These are phyloP conservation scores for Trichosporon sp. DNA, from an alignment of 1,284 basidiomycete species.

Conservation along the genomic window DNA sequence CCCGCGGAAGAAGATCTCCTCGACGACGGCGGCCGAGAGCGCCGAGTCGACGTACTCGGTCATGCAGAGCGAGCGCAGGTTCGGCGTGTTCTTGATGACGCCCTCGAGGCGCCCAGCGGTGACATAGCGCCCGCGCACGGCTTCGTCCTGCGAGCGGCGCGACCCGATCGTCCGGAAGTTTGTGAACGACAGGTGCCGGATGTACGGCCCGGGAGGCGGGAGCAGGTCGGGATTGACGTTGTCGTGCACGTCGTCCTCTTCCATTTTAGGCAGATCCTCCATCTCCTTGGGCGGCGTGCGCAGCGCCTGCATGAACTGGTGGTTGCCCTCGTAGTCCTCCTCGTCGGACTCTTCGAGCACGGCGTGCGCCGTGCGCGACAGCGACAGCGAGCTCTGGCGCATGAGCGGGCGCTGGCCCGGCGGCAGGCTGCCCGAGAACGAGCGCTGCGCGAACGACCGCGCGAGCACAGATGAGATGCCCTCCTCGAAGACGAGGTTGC, in stretches of 20 bases:
- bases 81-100: conserved; percentile 82
- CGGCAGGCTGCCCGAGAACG: conserved; percentile 15
- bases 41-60: conserved; percentile 96
- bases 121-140: conserved; percentile 83
- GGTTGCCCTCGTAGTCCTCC: conserved; percentile 13
- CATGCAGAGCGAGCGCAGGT: conserved; percentile 75
- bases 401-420: conserved; percentile 13
- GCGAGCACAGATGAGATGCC: conserved; percentile 36
- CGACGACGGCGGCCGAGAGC: conserved; percentile 70
- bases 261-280: conserved; percentile 2
- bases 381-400: conserved; percentile 17
- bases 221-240: conserved; percentile 41
- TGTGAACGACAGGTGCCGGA: conserved; percentile 76
- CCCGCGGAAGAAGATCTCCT: conserved; percentile 80
- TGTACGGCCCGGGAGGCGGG: conserved; percentile 45
- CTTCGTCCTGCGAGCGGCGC: conserved; percentile 84
- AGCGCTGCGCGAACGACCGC: conserved; percentile 21
- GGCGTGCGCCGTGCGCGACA: conserved; percentile 14
- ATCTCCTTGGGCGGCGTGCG: conserved; percentile 17
- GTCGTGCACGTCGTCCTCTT: conserved; percentile 12
- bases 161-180: conserved; percentile 93
- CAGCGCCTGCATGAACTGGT: conserved; percentile 22
- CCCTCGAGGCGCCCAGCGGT: conserved; percentile 79
- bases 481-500: conserved; percentile 31
- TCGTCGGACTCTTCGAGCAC: conserved; percentile 27